phyloP scores from a whole-genome alignment of 768 basidiomycete species.

The Chalciporus piperatus region DNA sequence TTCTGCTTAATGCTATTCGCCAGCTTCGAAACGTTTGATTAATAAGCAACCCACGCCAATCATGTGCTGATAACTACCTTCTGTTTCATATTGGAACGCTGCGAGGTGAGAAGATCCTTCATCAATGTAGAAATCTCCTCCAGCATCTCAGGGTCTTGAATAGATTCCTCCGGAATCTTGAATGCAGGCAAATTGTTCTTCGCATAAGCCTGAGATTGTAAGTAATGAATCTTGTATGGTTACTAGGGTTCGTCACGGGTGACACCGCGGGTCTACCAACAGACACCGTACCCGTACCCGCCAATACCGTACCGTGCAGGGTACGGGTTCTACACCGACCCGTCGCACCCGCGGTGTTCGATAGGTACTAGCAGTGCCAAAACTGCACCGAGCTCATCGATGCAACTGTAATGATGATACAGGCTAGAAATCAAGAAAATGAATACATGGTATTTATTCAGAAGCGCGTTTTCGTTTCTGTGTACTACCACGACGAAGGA shows the following conservation, averaged over 20 bases:
- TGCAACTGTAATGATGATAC: no score
- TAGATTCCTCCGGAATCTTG: not conserved
- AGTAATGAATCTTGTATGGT: no score
- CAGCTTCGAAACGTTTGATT: not conserved
- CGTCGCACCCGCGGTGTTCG: no score
- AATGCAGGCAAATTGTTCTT: not conserved
- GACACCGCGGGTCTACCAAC: not conserved
- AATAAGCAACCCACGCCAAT: not conserved
- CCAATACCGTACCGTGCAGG: not conserved
- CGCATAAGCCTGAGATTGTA: not conserved
- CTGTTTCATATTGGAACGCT: not conserved
- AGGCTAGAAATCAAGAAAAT: no score
- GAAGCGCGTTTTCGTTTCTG: no score
- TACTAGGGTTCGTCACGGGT: slow-evolving; percentile 3
- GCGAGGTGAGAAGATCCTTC: not conserved
- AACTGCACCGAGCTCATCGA: no score
- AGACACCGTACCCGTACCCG: not conserved
- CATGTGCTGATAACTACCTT: not conserved
- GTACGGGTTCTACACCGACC: slow-evolving; percentile 4
- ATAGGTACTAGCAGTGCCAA: no score
- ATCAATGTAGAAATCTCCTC: not conserved
- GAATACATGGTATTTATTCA: no score
- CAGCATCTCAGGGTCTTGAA: not conserved
- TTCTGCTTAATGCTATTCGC: not conserved
- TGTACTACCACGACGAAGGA: no score